phyloP scores from a whole-genome alignment of 441 rosid species.

The Biscutella auriculata region DNA sequence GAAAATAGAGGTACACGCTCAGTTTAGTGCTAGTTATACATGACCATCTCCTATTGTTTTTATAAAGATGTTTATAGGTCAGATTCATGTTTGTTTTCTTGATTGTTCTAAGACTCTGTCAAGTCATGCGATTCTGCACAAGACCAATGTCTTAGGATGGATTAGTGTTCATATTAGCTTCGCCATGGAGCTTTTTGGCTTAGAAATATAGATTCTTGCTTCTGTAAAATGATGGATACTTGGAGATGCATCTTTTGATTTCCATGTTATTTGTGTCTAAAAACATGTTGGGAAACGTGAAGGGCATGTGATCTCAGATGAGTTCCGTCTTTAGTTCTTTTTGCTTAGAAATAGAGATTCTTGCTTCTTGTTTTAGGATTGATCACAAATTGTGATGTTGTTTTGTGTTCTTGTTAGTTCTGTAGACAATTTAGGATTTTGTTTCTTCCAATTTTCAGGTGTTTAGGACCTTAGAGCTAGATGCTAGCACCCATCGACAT shows the following conservation, averaged over 20 bases:
- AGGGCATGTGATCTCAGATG: neutral
- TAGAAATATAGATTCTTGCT: neutral
- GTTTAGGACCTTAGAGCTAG: slow-evolving; percentile 58
- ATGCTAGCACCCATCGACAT: slow-evolving; percentile 65
- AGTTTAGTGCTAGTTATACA: neutral
- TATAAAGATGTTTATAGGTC: neutral
- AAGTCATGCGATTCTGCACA: neutral
- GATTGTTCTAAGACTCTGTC: neutral
- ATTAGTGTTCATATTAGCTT: neutral
- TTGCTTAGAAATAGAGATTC: too few species aligned
- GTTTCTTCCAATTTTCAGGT: slow-evolving; percentile 28
- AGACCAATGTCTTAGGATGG: neutral
- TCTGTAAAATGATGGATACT: neutral
- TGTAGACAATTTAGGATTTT: neutral
- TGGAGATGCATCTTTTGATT: neutral
- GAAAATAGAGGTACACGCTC: neutral
- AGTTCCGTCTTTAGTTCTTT: neutral
- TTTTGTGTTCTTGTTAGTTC: neutral
- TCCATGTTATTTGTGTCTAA: neutral
- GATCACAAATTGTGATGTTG: too few species aligned
- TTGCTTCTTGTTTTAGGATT: too few species aligned
- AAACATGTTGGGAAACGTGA: neutral
- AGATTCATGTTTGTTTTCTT: neutral
- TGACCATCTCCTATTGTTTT: neutral
- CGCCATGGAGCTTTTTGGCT: neutral